These are phyloP conservation scores for Diaporthe vexans DNA, from an alignment of 2,329 filamentous ascomycete genomes.

Conservation along the genomic window DNA sequence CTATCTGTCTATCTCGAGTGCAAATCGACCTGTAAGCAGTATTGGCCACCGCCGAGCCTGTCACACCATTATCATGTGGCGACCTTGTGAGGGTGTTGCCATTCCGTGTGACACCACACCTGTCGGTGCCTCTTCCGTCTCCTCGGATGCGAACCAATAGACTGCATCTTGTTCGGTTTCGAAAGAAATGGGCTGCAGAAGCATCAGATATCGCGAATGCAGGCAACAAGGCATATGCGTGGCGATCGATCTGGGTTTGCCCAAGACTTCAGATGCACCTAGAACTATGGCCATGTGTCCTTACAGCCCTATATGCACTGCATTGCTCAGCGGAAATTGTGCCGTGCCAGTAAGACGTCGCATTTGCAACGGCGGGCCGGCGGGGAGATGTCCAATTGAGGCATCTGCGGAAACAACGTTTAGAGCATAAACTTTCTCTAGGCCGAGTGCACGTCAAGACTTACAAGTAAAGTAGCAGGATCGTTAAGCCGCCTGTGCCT, in stretches of 20 bases:
- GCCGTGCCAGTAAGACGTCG: neutral
- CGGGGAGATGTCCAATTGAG: neutral
- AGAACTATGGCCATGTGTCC: neutral
- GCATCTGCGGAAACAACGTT: no score
- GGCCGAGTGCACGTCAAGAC: neutral
- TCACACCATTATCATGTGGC: constrained; percentile 25
- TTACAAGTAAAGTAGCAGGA: neutral
- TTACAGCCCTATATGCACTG: constrained; percentile 12
- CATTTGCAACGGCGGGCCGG: neutral
- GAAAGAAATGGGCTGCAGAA: neutral
- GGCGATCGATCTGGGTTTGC: neutral
- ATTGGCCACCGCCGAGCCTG: constrained; percentile 26
- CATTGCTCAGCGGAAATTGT: neutral
- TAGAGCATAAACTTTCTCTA: neutral
- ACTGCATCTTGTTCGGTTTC: neutral
- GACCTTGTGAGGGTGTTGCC: neutral
- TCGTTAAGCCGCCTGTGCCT: neutral
- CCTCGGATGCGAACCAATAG: constrained; percentile 19
- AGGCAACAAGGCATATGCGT: neutral
- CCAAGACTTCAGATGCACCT: neutral
- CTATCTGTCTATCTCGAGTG: neutral
- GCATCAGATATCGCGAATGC: neutral
- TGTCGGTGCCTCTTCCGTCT: constrained; percentile 16
- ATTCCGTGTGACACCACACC: constrained; percentile 1
- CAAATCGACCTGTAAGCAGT: constrained; percentile 7